phyloP scores from a whole-genome alignment of 108 stramenopile species.

The Epithemia pelagica region DNA sequence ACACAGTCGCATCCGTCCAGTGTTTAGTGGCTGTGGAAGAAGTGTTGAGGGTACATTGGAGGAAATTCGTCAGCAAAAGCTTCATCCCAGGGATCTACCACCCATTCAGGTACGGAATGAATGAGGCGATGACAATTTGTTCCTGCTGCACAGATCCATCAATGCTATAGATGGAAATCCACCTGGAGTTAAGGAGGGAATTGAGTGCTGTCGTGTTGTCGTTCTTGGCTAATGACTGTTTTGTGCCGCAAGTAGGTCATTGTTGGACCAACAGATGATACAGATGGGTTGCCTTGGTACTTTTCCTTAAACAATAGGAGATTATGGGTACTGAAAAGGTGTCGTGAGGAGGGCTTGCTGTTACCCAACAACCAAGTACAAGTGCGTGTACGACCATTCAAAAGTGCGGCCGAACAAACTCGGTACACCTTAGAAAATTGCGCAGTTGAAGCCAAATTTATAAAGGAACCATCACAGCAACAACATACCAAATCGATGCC shows the following conservation, averaged over 20 bases:
- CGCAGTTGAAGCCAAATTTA: constrained; percentile 59
- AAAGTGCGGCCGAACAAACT: constrained; percentile 50
- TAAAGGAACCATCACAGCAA: too few species aligned
- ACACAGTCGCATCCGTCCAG: constrained; percentile 79
- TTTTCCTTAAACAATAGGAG: constrained; percentile 90
- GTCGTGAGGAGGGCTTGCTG: constrained; percentile 64
- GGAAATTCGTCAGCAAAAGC: constrained; percentile 56
- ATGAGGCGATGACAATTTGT: not conserved
- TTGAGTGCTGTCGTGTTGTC: not conserved
- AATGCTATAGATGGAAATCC: not conserved
- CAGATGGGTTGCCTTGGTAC: constrained; percentile 69
- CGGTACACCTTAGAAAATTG: constrained; percentile 73
- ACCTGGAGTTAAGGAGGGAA: too few species aligned
- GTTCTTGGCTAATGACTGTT: not conserved
- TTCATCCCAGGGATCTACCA: constrained; percentile 61
- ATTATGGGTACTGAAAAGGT: constrained; percentile 85
- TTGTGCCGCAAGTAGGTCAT: constrained; percentile 29
- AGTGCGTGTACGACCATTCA: constrained; percentile 59
- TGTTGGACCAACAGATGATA: constrained; percentile 44
- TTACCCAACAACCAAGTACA: constrained; percentile 27
- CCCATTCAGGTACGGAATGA: constrained; percentile 59
- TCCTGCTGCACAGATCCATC: not conserved
- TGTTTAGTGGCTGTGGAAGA: constrained; percentile 87
- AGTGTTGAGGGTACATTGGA: constrained; percentile 68
- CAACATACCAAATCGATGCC: too few species aligned